phyloP scores from a whole-genome alignment of 192 early-diverging fungal genomes.

The Coemansia sp. region DNA sequence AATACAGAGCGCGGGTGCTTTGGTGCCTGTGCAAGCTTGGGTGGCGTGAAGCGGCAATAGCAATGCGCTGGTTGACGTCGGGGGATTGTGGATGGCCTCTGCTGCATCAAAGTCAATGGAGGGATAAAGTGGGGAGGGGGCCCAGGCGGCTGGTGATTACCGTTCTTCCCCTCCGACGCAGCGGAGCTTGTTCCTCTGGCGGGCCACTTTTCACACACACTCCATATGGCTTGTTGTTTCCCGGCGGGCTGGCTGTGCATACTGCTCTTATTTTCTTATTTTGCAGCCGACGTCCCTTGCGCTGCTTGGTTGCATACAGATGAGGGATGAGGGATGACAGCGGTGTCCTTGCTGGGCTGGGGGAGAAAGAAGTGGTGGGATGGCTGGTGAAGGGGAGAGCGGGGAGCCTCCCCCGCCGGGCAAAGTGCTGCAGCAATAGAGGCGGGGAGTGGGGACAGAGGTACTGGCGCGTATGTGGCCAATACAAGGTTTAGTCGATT shows the following conservation, averaged over 20 bases:
- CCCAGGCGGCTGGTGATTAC: slow-evolving; percentile 1
- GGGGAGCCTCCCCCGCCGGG: slow-evolving; percentile 4
- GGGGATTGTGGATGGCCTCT: slow-evolving; percentile 4
- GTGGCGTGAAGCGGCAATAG: not conserved
- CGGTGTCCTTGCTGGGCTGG: not conserved
- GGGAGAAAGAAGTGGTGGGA: not conserved
- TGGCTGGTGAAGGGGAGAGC: not conserved
- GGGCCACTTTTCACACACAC: not conserved
- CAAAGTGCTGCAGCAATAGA: not conserved
- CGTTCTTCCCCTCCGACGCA: slow-evolving; percentile 2
- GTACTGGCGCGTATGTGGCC: slow-evolving; percentile 1
- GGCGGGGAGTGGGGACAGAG: slow-evolving; percentile 10
- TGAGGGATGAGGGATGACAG: not conserved
- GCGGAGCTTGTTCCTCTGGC: slow-evolving; percentile 1
- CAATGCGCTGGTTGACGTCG: not conserved
- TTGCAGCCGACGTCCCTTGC: not conserved
- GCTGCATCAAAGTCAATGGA: slow-evolving; percentile 9
- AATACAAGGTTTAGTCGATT: slow-evolving; percentile 9
- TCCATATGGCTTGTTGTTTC: slow-evolving; percentile 5
- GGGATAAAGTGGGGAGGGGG: slow-evolving; percentile 5
- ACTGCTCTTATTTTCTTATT: not conserved
- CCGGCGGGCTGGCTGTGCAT: slow-evolving; percentile 7
- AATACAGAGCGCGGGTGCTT: slow-evolving; percentile 21
- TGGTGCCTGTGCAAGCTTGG: not conserved
- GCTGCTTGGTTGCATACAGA: not conserved